These are phyloP conservation scores for Macrophomina pseudophaseolina DNA, from an alignment of 2,329 filamentous ascomycete species.

Conservation along the genomic window DNA sequence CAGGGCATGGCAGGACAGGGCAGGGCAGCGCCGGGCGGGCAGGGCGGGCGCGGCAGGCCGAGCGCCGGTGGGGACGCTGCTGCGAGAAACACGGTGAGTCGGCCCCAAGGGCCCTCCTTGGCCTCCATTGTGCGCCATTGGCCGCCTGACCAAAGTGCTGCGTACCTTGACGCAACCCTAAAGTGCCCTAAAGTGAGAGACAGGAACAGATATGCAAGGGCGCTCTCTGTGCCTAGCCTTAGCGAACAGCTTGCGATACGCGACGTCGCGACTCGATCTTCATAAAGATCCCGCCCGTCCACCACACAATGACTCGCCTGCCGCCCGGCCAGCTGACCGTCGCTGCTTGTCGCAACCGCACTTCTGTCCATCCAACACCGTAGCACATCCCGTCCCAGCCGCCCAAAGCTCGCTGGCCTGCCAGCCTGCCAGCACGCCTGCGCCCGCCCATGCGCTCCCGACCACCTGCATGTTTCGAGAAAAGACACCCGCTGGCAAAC, in stretches of 20 bases:
- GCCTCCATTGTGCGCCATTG: conserved; percentile 9
- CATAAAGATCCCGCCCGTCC: conserved; percentile 16
- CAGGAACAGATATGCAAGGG: conserved; percentile 27
- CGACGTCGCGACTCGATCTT: conserved; percentile 18
- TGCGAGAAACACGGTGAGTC: conserved; percentile 15
- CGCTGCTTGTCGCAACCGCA: conserved; percentile 11
- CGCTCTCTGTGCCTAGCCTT: conserved; percentile 20
- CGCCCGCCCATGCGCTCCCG: background rate
- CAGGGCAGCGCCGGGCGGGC: too few relatives aligned
- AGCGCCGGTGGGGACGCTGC: conserved; percentile 10
- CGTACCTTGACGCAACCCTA: background rate
- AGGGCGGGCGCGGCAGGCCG: conserved; percentile 1
- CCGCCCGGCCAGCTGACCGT: conserved; percentile 5
- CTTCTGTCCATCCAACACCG: conserved; percentile 11
- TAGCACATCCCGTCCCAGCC: background rate
- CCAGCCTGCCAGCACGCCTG: background rate
- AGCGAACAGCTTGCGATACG: conserved; percentile 17
- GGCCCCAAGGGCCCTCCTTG: background rate
- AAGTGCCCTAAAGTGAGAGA: conserved; percentile 11
- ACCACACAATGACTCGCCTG: conserved; percentile 6
- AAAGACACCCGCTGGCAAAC: conserved; percentile 8
- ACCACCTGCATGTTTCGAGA: conserved; percentile 16
- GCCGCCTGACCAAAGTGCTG: conserved; percentile 3
- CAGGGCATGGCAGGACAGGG: background rate
- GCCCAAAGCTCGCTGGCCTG: background rate